These are phyloP conservation scores for Prunella vulgaris DNA, from an alignment of 257 asterid species.

Conservation along the genomic window DNA sequence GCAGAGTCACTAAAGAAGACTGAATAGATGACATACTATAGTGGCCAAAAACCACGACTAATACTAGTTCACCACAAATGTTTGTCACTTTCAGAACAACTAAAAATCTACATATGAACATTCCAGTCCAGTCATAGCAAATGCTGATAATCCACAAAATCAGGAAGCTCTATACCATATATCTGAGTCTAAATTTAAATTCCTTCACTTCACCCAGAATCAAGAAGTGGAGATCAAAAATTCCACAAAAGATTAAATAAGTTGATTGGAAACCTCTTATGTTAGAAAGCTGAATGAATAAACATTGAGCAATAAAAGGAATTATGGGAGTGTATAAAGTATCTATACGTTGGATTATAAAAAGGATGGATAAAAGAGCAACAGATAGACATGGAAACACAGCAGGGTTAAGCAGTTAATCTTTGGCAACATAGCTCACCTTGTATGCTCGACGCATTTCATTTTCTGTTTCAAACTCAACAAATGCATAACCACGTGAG, in stretches of 20 bases:
- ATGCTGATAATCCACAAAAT: neutral
- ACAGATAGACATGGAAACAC: neutral
- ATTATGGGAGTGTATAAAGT: neutral
- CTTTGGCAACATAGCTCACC: slow-evolving; percentile 38
- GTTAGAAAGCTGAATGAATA: neutral
- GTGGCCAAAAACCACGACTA: slow-evolving; percentile 12
- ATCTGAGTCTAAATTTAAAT: neutral
- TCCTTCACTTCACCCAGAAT: neutral
- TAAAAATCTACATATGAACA: neutral
- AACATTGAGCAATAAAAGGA: neutral
- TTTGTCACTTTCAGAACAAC: slow-evolving; percentile 1
- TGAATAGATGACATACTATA: neutral
- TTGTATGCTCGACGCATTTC: slow-evolving; percentile 87
- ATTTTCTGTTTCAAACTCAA: slow-evolving; percentile 81
- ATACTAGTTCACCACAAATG: neutral
- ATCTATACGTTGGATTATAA: neutral
- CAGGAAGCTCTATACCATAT: neutral
- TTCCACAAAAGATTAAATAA: neutral
- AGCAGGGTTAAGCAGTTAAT: slow-evolving; percentile 1
- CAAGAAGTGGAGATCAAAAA: neutral
- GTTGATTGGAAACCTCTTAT: neutral
- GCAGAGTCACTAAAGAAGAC: slow-evolving; percentile 8
- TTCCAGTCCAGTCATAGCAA: neutral
- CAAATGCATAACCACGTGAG: slow-evolving; percentile 90
- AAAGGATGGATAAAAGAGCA: neutral